These are phyloP conservation scores for Rhododendron williamsianum DNA, from an alignment of 148 eudicot genomes.

Conservation along the genomic window DNA sequence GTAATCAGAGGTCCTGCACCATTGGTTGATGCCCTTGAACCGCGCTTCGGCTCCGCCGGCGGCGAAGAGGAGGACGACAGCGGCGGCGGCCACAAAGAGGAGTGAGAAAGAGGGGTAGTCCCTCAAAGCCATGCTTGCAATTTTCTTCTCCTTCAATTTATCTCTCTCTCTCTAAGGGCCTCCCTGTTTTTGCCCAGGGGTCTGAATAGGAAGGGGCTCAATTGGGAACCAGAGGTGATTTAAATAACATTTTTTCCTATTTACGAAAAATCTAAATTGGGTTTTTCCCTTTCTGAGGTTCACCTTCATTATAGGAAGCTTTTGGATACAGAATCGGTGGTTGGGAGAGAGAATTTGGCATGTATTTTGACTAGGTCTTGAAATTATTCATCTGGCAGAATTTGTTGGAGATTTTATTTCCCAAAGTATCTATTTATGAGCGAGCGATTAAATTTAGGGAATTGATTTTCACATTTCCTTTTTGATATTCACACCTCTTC, in stretches of 20 bases:
- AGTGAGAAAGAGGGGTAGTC: neutral
- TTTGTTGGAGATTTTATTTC: neutral
- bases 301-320: slow-evolving; percentile 2
- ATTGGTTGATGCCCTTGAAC: slow-evolving; percentile 4
- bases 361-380: neutral
- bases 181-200: neutral
- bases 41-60: neutral
- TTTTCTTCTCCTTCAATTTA: too few species aligned
- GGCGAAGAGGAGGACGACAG: neutral
- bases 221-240: neutral
- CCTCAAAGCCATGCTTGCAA: neutral
- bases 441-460: too few species aligned
- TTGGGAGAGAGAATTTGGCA: neutral
- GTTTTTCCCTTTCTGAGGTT: neutral
- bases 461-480: too few species aligned
- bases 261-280: neutral
- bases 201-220: neutral
- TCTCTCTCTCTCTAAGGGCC: neutral
- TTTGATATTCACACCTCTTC: too few species aligned
- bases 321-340: neutral
- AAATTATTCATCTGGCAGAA: neutral
- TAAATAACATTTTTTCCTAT: neutral
- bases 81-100: neutral
- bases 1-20: slow-evolving; percentile 14
- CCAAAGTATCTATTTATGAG: neutral